These are phyloP conservation scores for Erythrophleum fordii DNA, from an alignment of 306 rosid species.

Conservation along the genomic window DNA sequence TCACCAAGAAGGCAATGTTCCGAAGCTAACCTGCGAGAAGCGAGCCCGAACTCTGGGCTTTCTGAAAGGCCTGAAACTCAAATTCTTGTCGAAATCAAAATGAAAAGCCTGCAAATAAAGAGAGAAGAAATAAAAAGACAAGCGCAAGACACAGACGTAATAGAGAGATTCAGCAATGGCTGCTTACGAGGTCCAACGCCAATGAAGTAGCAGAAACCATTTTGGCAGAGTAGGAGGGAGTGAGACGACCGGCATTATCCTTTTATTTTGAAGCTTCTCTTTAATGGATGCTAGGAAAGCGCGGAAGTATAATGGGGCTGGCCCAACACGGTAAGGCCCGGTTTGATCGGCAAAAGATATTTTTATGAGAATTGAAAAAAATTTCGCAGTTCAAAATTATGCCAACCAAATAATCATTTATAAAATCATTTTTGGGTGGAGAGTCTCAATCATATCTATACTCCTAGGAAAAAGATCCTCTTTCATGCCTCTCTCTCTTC, in stretches of 20 bases:
- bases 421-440: too few relatives aligned
- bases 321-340: too few relatives aligned
- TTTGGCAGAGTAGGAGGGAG: not conserved
- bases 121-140: not conserved
- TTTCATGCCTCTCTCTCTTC: too few relatives aligned
- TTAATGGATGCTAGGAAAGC: too few relatives aligned
- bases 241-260: not conserved
- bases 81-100: conserved; percentile 10
- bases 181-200: conserved; percentile 28
- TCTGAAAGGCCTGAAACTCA: conserved; percentile 11
- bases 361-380: too few relatives aligned
- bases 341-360: too few relatives aligned
- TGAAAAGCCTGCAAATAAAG: conserved; percentile 36
- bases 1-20: not conserved
- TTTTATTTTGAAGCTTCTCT: not conserved
- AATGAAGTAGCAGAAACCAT: not conserved
- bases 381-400: too few relatives aligned
- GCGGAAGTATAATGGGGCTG: too few relatives aligned
- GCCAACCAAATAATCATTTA: too few relatives aligned
- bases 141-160: not conserved
- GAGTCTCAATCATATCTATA: too few relatives aligned
- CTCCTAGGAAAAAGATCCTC: too few relatives aligned
- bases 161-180: conserved; percentile 16
- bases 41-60: conserved; percentile 19
- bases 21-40: conserved; percentile 43